A percentile compares a stretch with the other conserved stretches of the same genome.
phyloP scores from a whole-genome alignment of 2,329 filamentous ascomycete genomes.

The Fusarium sp. region DNA sequence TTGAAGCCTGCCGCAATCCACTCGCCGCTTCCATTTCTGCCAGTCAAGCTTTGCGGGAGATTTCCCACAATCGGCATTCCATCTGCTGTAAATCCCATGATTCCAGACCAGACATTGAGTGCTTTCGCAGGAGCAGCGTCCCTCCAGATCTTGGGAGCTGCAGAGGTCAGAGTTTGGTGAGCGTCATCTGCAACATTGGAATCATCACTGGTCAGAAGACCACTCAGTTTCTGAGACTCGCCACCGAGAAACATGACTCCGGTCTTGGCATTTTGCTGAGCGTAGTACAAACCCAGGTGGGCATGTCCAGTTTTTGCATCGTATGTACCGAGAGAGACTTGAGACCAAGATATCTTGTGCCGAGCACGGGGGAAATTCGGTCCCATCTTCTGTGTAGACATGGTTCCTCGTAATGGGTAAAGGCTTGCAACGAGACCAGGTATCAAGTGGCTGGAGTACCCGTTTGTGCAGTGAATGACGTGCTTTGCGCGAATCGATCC shows the following conservation, averaged over 20 bases:
- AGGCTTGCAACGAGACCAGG: slow-evolving; percentile 58
- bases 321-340: slow-evolving; percentile 55
- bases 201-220: slow-evolving; percentile 59
- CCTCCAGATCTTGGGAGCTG: slow-evolving; percentile 51
- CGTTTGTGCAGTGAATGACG: slow-evolving; percentile 68
- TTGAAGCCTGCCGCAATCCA: slow-evolving; percentile 62
- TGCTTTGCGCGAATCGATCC: slow-evolving; percentile 58
- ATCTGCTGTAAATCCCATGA: slow-evolving; percentile 60
- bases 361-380: slow-evolving; percentile 40
- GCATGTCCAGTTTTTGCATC: slow-evolving; percentile 61
- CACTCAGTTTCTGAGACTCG: slow-evolving; percentile 53
- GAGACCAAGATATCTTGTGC: slow-evolving; percentile 57
- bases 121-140: slow-evolving; percentile 32
- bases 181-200: slow-evolving; percentile 50
- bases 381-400: slow-evolving; percentile 59
- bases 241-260: slow-evolving; percentile 64
- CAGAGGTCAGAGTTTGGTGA: slow-evolving; percentile 48
- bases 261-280: slow-evolving; percentile 43
- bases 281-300: slow-evolving; percentile 38
- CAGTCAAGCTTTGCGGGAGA: slow-evolving; percentile 47
- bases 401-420: slow-evolving; percentile 57
- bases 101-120: slow-evolving; percentile 58
- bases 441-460: slow-evolving; percentile 60
- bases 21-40: slow-evolving; percentile 45
- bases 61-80: slow-evolving; percentile 59